These are phyloP conservation scores for Magnolia kwangsiensis DNA, from an alignment of 164 flowering plant species.

Conservation along the genomic window DNA sequence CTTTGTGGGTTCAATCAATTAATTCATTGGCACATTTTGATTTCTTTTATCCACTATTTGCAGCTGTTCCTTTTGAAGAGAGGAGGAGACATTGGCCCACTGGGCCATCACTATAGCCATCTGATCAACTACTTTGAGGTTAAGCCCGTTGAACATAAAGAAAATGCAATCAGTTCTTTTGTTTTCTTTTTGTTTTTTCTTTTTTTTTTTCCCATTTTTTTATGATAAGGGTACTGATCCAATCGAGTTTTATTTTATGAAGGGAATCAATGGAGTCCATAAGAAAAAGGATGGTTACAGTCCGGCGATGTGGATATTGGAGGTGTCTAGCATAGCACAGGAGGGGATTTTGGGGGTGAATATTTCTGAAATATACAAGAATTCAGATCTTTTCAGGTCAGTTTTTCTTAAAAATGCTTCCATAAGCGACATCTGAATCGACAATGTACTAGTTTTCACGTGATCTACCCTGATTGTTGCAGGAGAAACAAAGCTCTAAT, in stretches of 20 bases:
- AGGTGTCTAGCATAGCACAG: conserved; percentile 24
- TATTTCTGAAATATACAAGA: conserved; percentile 25
- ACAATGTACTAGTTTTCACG: background rate
- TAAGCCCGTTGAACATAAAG: background rate
- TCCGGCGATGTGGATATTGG: conserved; percentile 53
- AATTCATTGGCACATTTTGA: background rate
- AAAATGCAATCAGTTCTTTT: background rate
- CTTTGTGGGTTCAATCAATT: background rate
- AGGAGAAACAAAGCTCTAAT: conserved; percentile 53
- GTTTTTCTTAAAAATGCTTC: too few species aligned
- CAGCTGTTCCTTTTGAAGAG: conserved; percentile 52
- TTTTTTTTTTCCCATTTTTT: background rate
- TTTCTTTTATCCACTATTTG: background rate
- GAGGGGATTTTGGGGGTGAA: conserved; percentile 25
- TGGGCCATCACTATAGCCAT: conserved; percentile 38
- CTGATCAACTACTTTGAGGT: conserved; percentile 61
- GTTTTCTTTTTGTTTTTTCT: too few species aligned
- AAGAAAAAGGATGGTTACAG: conserved; percentile 40
- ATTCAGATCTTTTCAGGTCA: conserved; percentile 19
- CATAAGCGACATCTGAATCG: too few species aligned
- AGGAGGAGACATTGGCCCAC: conserved; percentile 54
- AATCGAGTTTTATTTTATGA: conserved; percentile 1
- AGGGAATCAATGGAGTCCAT: conserved; percentile 33
- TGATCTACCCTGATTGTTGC: conserved; percentile 7
- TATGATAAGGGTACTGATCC: background rate